Conservation (phyloP, 495 filamentous ascomycete genomes). For the Haplographium delicatum region DNA sequence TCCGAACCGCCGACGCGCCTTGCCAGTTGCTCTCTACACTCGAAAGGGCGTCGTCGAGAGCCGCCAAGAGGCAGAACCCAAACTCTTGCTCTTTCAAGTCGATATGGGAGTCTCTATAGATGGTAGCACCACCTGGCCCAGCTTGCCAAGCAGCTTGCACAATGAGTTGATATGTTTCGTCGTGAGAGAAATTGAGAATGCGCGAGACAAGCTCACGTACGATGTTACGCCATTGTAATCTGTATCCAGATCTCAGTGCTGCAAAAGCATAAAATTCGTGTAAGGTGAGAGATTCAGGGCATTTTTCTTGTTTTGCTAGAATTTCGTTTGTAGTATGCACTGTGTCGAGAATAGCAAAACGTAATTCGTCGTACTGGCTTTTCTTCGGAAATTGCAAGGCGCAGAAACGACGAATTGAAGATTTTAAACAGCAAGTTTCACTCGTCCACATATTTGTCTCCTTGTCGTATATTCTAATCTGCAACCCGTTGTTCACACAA, state of each 20-base stretch:
- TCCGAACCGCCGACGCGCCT: slow-evolving; percentile 24
- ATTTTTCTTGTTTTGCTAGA: slow-evolving; percentile 24
- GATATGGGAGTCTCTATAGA: slow-evolving; percentile 25
- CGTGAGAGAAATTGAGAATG: slow-evolving; percentile 29
- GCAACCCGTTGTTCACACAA: slow-evolving; percentile 41
- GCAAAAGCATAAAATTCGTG: slow-evolving; percentile 36
- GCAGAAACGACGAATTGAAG: no score
- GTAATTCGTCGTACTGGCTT: no score
- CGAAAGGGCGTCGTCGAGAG: slow-evolving; percentile 19
- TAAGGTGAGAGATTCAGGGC: slow-evolving; percentile 29
- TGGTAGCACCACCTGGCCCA: slow-evolving; percentile 14
- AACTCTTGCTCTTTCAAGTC: slow-evolving; percentile 30
- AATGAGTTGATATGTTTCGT: slow-evolving; percentile 32
- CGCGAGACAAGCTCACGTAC: slow-evolving; percentile 30
- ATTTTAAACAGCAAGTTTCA: no score
- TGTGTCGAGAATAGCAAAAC: slow-evolving; percentile 31
- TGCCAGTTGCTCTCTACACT: slow-evolving; percentile 38
- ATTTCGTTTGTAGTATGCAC: slow-evolving; percentile 25
- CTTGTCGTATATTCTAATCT: no score
- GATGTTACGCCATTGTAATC: slow-evolving; percentile 41
- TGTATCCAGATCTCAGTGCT: slow-evolving; percentile 30
- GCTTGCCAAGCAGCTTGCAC: slow-evolving; percentile 33
- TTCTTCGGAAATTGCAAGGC: no score
- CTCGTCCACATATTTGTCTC: no score
- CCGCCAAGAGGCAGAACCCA: slow-evolving; percentile 16